Evolutionary conservation across 192 early-diverging fungal genomes (phyloP).

Genomic region (Oehlia diaphana): DNA sequence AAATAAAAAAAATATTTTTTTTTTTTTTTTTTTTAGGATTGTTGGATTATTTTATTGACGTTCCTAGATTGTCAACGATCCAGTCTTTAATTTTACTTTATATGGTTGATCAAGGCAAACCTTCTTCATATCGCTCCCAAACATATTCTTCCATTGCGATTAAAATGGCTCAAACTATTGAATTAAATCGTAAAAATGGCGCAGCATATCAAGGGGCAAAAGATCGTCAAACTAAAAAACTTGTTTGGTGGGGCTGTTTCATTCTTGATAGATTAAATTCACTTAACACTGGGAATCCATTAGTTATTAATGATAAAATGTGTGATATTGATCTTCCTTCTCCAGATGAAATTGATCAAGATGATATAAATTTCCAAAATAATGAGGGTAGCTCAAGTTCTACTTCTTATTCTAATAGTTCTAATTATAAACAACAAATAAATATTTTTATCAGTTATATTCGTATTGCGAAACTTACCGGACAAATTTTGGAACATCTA

Average conservation of each 20-base stretch:
- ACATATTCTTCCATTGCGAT: slow-evolving; percentile 47
- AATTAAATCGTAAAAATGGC: slow-evolving; percentile 34
- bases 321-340: slow-evolving; percentile 32
- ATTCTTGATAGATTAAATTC: slow-evolving; percentile 29
- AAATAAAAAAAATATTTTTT: not conserved
- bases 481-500: slow-evolving; percentile 46
- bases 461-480: slow-evolving; percentile 47
- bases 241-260: slow-evolving; percentile 28
- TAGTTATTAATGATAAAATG: slow-evolving; percentile 41
- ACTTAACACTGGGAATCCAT: slow-evolving; percentile 49
- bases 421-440: slow-evolving; percentile 1
- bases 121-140: slow-evolving; percentile 37
- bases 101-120: slow-evolving; percentile 37
- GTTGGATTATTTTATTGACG: slow-evolving; percentile 43
- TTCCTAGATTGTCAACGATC: slow-evolving; percentile 42
- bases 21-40: slow-evolving; percentile 24
- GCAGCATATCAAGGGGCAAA: not conserved
- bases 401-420: not conserved
- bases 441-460: slow-evolving; percentile 47
- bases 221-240: slow-evolving; percentile 27
- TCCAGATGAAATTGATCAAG: slow-evolving; percentile 13
- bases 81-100: slow-evolving; percentile 44
- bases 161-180: slow-evolving; percentile 47
- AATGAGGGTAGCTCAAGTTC: not conserved
- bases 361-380: not conserved